Evolutionary conservation across 73 alveolate species (phyloP).

Genomic region (Paraurostyla sp.): DNA sequence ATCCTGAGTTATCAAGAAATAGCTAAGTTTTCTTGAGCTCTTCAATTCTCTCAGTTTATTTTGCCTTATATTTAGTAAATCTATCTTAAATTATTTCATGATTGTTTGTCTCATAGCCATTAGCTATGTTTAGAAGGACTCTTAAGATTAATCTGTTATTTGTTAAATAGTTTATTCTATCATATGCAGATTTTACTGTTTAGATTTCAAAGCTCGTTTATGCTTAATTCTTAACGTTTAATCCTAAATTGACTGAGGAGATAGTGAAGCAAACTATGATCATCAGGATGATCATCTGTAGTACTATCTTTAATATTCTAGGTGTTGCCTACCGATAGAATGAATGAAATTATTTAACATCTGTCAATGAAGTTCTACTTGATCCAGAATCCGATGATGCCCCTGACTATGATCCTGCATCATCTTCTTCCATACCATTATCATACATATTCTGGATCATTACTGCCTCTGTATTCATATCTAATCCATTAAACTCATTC

Average conservation of each 20-base stretch:
- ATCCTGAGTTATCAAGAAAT: background rate
- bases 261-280: background rate
- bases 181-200: constrained; percentile 33
- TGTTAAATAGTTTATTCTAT: background rate
- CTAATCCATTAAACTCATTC: too few species aligned
- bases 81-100: background rate
- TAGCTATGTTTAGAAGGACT: constrained; percentile 30
- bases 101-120: constrained; percentile 33
- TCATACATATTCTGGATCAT: too few species aligned
- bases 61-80: background rate
- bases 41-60: background rate
- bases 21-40: background rate
- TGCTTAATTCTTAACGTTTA: background rate
- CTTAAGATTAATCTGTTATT: constrained; percentile 19
- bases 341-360: constrained; percentile 32
- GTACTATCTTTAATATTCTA: constrained; percentile 1
- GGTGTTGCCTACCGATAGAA: constrained; percentile 42
- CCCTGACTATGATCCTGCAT: background rate
- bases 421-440: background rate
- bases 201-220: background rate
- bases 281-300: background rate
- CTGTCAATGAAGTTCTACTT: background rate
- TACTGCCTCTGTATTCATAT: too few species aligned
- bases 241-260: constrained; percentile 26
- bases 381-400: constrained; percentile 24